These are phyloP conservation scores for Pichia sp. DNA, from an alignment of 1,139 yeast species.

Conservation along the genomic window DNA sequence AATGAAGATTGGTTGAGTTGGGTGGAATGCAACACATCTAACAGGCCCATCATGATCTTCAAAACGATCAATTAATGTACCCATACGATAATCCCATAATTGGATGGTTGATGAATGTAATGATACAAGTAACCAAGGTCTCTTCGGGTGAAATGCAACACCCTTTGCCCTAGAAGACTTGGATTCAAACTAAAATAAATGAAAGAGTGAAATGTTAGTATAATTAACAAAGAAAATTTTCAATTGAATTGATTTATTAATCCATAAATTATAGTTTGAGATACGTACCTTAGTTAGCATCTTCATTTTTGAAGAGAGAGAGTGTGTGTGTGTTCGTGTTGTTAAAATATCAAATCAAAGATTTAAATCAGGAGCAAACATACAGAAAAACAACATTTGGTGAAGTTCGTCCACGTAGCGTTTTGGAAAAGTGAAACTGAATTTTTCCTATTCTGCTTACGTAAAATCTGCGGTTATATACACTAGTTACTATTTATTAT, in stretches of 20 bases:
- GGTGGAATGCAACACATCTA: conserved; percentile 91
- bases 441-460: not conserved
- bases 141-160: conserved; percentile 93
- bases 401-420: not conserved
- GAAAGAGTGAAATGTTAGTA: conserved; percentile 10
- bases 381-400: not conserved
- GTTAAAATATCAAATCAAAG: not conserved
- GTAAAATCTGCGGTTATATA: not conserved
- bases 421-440: not conserved
- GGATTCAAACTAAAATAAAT: conserved; percentile 69
- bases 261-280: not conserved
- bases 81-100: conserved; percentile 99
- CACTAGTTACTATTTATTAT: not conserved
- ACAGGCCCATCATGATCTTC: conserved; percentile 99
- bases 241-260: not conserved
- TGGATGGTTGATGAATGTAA: conserved; percentile 93
- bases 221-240: not conserved
- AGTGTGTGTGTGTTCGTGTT: not conserved
- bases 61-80: conserved; percentile 89
- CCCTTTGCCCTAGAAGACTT: conserved; percentile 98
- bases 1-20: conserved; percentile 93
- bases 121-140: conserved; percentile 95
- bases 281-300: conserved; percentile 73
- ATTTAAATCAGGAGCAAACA: not conserved
- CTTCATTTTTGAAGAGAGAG: conserved; percentile 53